Evolutionary conservation across 208 protist species (phyloP), one percentile per base, ranked within the genome.

Genomic region (Balamuthia mandrillaris): DNA sequence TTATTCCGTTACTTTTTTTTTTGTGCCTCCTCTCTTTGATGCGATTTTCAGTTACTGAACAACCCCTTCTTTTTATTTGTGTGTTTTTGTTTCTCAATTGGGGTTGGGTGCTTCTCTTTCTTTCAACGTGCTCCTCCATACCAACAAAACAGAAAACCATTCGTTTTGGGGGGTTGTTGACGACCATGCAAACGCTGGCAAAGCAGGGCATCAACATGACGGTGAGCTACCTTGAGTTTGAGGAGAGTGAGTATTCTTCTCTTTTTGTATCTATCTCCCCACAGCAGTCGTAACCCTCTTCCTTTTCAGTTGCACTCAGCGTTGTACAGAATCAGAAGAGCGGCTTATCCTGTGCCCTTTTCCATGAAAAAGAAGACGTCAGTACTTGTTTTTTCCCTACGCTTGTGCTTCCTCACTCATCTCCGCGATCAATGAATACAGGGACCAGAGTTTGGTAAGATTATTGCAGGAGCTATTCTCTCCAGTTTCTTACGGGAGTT

Each of bases 401-500:
- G n/a, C n/a, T n/a, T n/a, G n/a, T n/a, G n/a, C n/a, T n/a, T n/a
- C n/a, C 14, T 54, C 16, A 21, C 16, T 18, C 14, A 14, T 54
- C 47, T 24, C 47, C 47, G 14, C 47, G 14, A 66, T 24, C 3
- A 6, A 39, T 4, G 29, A 12, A 3, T 31, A 29, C 63, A 72
- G 63, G 63, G 63, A 27, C 63, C 63, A 6, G 63, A 72, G 39
- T 72, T 72, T 72, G 63, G 63, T 29, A 33, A 41, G n/a, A n/a
- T 72, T 33, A 72, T 72, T n/a, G 63, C 63, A 33, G 49, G 49
- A 41, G 63, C 63, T 29, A 72, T 72, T 14, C 63, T 72, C 37
- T 33, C 63, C 10, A 41, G 63, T 12, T 72, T 72, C 63, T 41
- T 72, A n/a, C 42, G 49, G 63, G 63, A 72, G 63, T 72, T 51